Base-by-base conservation (phyloP, 1,284 basidiomycete species). In the Ustilago loliicola region DNA sequence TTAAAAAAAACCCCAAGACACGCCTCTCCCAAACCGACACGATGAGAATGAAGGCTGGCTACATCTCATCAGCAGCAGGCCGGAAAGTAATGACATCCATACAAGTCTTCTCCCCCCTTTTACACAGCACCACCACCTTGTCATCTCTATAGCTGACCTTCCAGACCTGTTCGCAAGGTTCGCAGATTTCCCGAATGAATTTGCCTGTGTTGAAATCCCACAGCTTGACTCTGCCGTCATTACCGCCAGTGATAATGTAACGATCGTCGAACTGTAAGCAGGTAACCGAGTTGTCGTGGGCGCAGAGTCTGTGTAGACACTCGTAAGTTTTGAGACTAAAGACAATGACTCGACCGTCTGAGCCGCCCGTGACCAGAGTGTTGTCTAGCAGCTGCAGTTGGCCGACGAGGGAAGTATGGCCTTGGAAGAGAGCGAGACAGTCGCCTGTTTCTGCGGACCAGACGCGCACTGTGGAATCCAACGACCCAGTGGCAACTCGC, bases 331-430 rank as follows among this genome's bases (percentile, higher is more conserved):
- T 86, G 23, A 97, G 89, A 53, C 92, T 91, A 87, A 95, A 98
- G 34, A 94, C 92, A 84, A 98, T 94, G 42, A 98, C 93, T 0
- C 94, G 91, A 1, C 96, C 96, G 83, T 98, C 96, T 0, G 95
- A 95, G 21, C 94, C 95, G 54, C 95, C 96, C 0, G 95, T 97
- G 50, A 93, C 92, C 63, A 98, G 91, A 30, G 92, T 88, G 29
- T 85, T 83, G 62, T 90, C 90, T 2, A 91, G 91, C 55, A 99
- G 90, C 86, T 97, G 95, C 27, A 98, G 89, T 85, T 96, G 94
- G 75, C 95, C 96, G 10, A 99, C 95, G 59, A 98, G 92, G 2
- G 94, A 93, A 0, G 95, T 96, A 86, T 98, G 96, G 2, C 94
- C 96, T 86, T 95, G 94, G 0, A 98, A 90, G 11, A 96, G 89